These are phyloP conservation scores for Entonaema liquescens DNA, from an alignment of 495 filamentous ascomycete genomes.

Conservation along the genomic window DNA sequence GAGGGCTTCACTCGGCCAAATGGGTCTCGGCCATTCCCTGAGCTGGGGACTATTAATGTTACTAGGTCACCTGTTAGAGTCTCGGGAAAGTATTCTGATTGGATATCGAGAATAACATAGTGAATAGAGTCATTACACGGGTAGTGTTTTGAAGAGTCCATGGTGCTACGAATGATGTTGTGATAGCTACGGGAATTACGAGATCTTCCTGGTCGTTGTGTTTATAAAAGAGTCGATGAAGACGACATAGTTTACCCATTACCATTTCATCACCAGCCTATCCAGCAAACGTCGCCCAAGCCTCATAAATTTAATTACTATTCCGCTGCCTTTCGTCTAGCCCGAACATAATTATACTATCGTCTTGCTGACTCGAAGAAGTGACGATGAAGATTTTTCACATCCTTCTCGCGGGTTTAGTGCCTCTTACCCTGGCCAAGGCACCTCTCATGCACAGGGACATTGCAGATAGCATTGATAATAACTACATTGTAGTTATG, in stretches of 20 bases:
- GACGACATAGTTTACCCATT: neutral
- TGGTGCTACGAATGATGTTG: neutral
- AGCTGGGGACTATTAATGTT: neutral
- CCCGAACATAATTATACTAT: neutral
- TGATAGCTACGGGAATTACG: neutral
- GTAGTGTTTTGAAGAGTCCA: neutral
- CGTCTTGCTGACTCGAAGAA: neutral
- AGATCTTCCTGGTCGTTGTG: neutral
- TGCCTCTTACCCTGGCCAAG: conserved; percentile 16
- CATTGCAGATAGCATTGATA: conserved; percentile 34
- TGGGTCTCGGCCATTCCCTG: conserved; percentile 6
- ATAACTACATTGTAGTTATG: conserved; percentile 57
- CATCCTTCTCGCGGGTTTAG: conserved; percentile 16
- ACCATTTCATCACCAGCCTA: neutral
- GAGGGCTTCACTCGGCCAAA: neutral
- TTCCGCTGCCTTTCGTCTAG: neutral
- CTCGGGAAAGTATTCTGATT: conserved; percentile 9
- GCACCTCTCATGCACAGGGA: conserved; percentile 34
- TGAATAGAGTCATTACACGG: neutral
- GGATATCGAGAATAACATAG: neutral
- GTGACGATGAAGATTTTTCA: conserved; percentile 26
- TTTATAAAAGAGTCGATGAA: conserved; percentile 5
- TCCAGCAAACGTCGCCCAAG: neutral
- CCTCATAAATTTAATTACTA: neutral
- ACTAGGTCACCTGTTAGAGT: neutral